phyloP scores from a whole-genome alignment of 208 protist species.

The Trypanosoma platydactyli region DNA sequence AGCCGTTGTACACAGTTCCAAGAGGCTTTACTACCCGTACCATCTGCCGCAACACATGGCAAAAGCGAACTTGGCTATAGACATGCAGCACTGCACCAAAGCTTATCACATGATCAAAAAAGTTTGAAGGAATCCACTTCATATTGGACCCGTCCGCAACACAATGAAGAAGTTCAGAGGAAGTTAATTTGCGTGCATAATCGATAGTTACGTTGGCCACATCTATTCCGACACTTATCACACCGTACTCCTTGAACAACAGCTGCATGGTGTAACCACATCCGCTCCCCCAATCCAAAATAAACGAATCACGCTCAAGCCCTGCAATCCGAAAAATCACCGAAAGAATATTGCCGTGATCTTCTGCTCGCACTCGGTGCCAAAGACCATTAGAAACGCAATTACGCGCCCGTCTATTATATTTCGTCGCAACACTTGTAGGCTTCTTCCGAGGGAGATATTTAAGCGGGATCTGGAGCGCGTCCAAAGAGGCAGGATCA shows the following conservation, averaged over 20 bases:
- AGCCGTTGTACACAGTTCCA: constrained; percentile 37
- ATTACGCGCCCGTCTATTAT: constrained; percentile 26
- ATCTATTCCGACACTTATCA: constrained; percentile 31
- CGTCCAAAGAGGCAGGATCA: constrained; percentile 10
- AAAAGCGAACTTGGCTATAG: constrained; percentile 32
- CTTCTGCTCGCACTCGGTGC: constrained; percentile 24
- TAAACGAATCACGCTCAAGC: constrained; percentile 23
- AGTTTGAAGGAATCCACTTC: constrained; percentile 30
- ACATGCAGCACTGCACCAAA: constrained; percentile 34
- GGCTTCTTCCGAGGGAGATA: constrained; percentile 23
- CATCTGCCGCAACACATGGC: constrained; percentile 32
- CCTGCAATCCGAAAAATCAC: constrained; percentile 13
- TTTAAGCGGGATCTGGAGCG: constrained; percentile 27
- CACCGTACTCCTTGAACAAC: constrained; percentile 25
- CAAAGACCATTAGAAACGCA: constrained; percentile 30
- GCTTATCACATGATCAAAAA: constrained; percentile 36
- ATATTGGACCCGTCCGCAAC: constrained; percentile 34
- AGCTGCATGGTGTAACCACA: constrained; percentile 36
- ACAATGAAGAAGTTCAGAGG: constrained; percentile 31
- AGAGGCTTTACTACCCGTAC: constrained; percentile 29
- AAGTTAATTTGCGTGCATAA: constrained; percentile 28
- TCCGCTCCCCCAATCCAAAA: constrained; percentile 38
- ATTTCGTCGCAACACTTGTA: constrained; percentile 27
- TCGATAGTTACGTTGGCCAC: constrained; percentile 23
- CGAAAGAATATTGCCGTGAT: constrained; percentile 31